These are phyloP conservation scores for Mortierella claussenii DNA, from an alignment of 192 early-diverging fungal genomes.

Conservation along the genomic window DNA sequence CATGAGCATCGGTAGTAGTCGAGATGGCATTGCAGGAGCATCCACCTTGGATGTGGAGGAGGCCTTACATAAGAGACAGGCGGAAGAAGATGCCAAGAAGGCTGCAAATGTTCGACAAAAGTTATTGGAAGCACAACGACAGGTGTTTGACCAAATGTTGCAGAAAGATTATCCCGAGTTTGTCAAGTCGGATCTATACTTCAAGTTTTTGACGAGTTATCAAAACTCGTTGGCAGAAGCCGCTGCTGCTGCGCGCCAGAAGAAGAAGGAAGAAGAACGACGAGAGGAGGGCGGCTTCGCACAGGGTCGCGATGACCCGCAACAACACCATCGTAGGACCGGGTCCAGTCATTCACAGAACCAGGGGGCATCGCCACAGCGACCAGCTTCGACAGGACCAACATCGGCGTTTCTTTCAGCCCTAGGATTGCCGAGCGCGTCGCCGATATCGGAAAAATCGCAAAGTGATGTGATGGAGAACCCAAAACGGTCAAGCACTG, in stretches of 20 bases:
- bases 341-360: too few species aligned
- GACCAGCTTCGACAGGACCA: constrained; percentile 4
- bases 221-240: constrained; percentile 49
- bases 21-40: too few species aligned
- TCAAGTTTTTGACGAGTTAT: constrained; percentile 68
- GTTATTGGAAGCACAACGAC: constrained; percentile 63
- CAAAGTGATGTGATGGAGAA: too few species aligned
- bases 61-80: too few species aligned
- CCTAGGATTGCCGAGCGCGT: constrained; percentile 9
- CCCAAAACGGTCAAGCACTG: constrained; percentile 41
- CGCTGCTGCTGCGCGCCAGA: too few species aligned
- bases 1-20: too few species aligned
- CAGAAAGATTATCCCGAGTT: constrained; percentile 68
- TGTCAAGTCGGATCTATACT: constrained; percentile 68
- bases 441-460: neutral
- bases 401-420: constrained; percentile 28
- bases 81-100: constrained; percentile 4
- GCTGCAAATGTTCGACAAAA: constrained; percentile 29
- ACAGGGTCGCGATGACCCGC: too few species aligned
- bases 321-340: too few species aligned
- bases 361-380: neutral
- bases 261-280: constrained; percentile 3
- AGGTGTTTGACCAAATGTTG: constrained; percentile 74
- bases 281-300: too few species aligned
- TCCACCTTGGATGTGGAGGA: too few species aligned